These are phyloP conservation scores for Diaporthe sp. DNA, from an alignment of 2,329 filamentous ascomycete species.

Conservation along the genomic window DNA sequence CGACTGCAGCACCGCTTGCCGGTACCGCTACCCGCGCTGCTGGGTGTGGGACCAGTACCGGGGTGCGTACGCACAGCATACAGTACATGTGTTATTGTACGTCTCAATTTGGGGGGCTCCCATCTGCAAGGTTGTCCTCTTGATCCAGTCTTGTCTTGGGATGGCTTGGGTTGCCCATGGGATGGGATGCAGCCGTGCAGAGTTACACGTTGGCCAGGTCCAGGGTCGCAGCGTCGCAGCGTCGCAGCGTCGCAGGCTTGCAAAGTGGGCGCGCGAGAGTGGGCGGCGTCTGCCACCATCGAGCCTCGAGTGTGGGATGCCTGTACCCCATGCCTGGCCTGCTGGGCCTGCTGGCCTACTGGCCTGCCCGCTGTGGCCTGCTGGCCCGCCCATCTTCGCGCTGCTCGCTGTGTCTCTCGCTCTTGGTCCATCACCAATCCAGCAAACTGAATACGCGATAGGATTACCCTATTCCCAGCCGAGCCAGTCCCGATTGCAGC, in stretches of 20 bases:
- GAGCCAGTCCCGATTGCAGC: constrained; percentile 33
- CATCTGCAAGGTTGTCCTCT: constrained; percentile 31
- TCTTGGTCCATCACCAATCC: constrained; percentile 34
- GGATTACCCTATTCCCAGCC: constrained; percentile 32
- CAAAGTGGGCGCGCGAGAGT: constrained; percentile 6
- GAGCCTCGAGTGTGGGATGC: constrained; percentile 14
- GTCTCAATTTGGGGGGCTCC: neutral
- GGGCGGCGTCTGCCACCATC: constrained; percentile 8
- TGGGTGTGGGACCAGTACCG: constrained; percentile 23
- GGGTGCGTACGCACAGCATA: neutral
- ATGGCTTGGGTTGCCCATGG: constrained; percentile 25
- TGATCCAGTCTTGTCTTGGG: constrained; percentile 27
- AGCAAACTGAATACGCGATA: constrained; percentile 39
- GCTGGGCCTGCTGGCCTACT: constrained; percentile 2
- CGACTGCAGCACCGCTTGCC: constrained; percentile 2
- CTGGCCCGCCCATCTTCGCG: constrained; percentile 24
- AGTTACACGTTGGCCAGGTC: constrained; percentile 33
- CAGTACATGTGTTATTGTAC: neutral
- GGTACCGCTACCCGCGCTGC: constrained; percentile 24
- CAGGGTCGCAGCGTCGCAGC: constrained; percentile 21
- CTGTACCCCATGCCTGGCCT: neutral
- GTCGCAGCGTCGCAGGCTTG: constrained; percentile 17
- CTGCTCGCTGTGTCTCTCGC: constrained; percentile 34
- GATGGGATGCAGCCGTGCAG: constrained; percentile 30
- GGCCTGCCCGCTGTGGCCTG: neutral